Percentiles rank a stretch among this genome's conserved stretches.
These are phyloP conservation scores for Aspergillus nidulans DNA, from an alignment of 495 filamentous ascomycete species.

Conservation along the genomic window DNA sequence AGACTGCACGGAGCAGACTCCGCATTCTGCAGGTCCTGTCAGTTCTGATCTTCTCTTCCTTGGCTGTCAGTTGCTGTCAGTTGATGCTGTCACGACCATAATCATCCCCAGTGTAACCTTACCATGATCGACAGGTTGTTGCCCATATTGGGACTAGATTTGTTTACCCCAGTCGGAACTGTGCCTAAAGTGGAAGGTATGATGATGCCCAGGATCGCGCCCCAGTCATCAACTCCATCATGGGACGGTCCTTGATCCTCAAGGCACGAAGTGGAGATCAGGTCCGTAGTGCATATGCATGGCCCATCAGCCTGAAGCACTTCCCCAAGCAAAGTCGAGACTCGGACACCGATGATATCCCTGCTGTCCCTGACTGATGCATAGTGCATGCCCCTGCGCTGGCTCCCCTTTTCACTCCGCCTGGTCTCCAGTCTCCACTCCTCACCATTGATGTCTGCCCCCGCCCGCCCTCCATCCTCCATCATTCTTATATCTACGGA, in stretches of 20 bases:
- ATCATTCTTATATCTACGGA: background rate
- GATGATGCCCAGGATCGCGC: too few species aligned
- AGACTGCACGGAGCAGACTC: too few species aligned
- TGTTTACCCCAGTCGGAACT: background rate
- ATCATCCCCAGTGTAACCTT: background rate
- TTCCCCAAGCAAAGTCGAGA: background rate
- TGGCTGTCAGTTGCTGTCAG: too few species aligned
- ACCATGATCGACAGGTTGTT: background rate
- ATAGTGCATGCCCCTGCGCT: background rate
- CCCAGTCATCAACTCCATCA: background rate
- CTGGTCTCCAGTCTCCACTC: background rate
- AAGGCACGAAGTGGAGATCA: background rate
- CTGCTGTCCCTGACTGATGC: background rate
- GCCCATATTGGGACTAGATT: background rate
- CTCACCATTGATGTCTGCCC: background rate
- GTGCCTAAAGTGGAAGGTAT: background rate
- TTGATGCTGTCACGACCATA: too few species aligned
- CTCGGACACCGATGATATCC: too few species aligned
- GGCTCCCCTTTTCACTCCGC: background rate
- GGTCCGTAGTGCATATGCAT: background rate
- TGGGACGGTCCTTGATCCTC: background rate
- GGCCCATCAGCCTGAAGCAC: background rate
- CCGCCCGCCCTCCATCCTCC: too few species aligned
- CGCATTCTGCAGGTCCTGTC: too few species aligned
- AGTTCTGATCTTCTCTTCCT: too few species aligned